Percentiles rank a stretch among this genome's conserved stretches.
These are phyloP conservation scores for Suillus tomentosus DNA, from an alignment of 768 basidiomycete species.

Conservation along the genomic window DNA sequence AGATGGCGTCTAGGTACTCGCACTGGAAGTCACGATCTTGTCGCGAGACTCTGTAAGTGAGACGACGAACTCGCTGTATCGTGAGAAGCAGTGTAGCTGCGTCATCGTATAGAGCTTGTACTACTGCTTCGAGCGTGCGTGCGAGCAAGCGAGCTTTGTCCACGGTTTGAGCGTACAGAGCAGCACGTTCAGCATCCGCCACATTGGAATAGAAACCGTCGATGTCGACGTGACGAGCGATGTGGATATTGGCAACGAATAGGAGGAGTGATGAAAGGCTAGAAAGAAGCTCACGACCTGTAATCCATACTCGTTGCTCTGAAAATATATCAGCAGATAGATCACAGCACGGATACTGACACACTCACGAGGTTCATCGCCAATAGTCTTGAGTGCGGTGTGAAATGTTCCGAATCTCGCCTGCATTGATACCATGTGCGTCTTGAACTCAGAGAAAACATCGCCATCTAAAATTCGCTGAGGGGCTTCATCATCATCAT, in stretches of 20 bases:
- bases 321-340: slow-evolving; percentile 13
- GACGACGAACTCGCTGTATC: slow-evolving; percentile 44
- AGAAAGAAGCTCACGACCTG: slow-evolving; percentile 54
- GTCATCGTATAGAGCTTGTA: slow-evolving; percentile 79
- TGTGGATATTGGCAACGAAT: slow-evolving; percentile 68
- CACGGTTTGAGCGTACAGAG: slow-evolving; percentile 63
- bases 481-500: slow-evolving; percentile 49
- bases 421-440: slow-evolving; percentile 50
- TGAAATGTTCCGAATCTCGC: slow-evolving; percentile 44
- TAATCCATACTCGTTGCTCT: slow-evolving; percentile 33
- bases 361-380: slow-evolving; percentile 28
- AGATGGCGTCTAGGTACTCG: slow-evolving; percentile 52
- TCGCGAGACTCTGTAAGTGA: slow-evolving; percentile 9
- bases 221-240: slow-evolving; percentile 82
- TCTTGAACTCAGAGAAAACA: slow-evolving; percentile 54
- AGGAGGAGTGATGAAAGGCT: slow-evolving; percentile 60
- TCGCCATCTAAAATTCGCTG: slow-evolving; percentile 51
- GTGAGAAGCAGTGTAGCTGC: slow-evolving; percentile 59
- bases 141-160: slow-evolving; percentile 68
- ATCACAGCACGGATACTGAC: background rate
- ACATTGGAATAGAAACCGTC: slow-evolving; percentile 65
- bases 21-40: slow-evolving; percentile 25
- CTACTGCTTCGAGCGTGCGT: slow-evolving; percentile 65
- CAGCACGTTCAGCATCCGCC: slow-evolving; percentile 42
- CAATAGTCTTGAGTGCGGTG: slow-evolving; percentile 24